Conservation (phyloP, 805 yeast genomes). For the Cyberlindnera suaveolens region DNA sequence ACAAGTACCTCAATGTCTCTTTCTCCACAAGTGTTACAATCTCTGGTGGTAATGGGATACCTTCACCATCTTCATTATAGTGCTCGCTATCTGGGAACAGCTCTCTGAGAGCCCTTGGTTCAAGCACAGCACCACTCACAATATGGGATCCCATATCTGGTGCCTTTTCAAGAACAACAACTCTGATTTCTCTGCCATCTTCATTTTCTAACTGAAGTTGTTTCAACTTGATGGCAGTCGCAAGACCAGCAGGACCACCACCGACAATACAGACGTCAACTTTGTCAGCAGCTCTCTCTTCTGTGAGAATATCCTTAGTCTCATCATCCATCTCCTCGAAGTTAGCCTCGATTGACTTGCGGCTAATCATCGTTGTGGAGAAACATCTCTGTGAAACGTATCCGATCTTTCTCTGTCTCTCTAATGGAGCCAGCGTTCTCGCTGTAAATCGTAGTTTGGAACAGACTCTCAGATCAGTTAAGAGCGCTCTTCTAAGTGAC, state of each 20-base stretch:
- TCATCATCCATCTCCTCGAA: constrained; percentile 33
- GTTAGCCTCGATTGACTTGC: constrained; percentile 21
- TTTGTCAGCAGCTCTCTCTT: constrained; percentile 73
- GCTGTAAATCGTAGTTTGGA: background rate
- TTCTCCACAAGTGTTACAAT: constrained; percentile 65
- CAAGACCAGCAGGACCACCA: constrained; percentile 96
- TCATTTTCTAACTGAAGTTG: constrained; percentile 63
- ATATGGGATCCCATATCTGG: constrained; percentile 91
- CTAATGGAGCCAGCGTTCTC: background rate
- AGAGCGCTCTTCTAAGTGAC: background rate
- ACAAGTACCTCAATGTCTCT: constrained; percentile 69
- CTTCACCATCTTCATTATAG: constrained; percentile 42
- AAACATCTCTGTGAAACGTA: constrained; percentile 1
- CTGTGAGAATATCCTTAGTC: constrained; percentile 40
- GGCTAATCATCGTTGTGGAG: background rate
- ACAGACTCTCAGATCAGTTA: background rate
- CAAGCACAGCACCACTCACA: constrained; percentile 90
- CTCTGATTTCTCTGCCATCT: constrained; percentile 65
- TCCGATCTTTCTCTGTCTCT: background rate
- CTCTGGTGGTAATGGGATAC: constrained; percentile 74
- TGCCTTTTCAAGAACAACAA: constrained; percentile 87
- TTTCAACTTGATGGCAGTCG: constrained; percentile 85
- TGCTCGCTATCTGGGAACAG: constrained; percentile 65
- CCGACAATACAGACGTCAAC: constrained; percentile 96
- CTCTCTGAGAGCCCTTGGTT: constrained; percentile 83